phyloP scores from a whole-genome alignment of 1,284 basidiomycete genomes.

The Ganoderma meredithae region DNA sequence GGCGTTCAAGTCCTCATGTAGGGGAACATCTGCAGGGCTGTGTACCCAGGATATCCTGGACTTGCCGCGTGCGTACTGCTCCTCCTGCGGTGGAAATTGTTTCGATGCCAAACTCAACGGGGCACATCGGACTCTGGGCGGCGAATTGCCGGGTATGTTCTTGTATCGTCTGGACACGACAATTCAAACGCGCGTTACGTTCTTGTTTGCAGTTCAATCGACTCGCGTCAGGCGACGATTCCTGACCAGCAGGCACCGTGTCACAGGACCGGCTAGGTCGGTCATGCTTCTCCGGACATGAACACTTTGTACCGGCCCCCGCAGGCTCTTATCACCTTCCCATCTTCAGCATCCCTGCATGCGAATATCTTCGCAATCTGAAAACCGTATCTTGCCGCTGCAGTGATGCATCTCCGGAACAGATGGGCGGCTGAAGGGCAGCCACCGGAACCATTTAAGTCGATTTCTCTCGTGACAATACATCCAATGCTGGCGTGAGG shows the following conservation, averaged over 20 bases:
- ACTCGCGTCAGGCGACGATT: constrained; percentile 27
- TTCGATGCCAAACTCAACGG: constrained; percentile 14
- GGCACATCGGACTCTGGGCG: constrained; percentile 11
- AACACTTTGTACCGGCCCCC: constrained; percentile 25
- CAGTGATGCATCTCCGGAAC: constrained; percentile 20
- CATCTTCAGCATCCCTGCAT: constrained; percentile 26
- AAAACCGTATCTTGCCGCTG: constrained; percentile 29
- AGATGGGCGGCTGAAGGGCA: constrained; percentile 20
- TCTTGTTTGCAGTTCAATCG: constrained; percentile 7
- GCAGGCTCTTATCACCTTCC: constrained; percentile 28
- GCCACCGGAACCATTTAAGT: constrained; percentile 22
- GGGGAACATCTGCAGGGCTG: constrained; percentile 13
- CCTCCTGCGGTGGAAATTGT: constrained; percentile 8
- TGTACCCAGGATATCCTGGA: constrained; percentile 14
- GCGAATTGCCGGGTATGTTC: constrained; percentile 25
- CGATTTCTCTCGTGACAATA: constrained; percentile 29
- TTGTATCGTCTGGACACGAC: constrained; percentile 1
- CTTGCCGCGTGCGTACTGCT: constrained; percentile 4
- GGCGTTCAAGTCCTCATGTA: constrained; percentile 19
- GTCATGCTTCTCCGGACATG: constrained; percentile 23
- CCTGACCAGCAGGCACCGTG: constrained; percentile 17
- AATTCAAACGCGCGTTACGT: constrained; percentile 15
- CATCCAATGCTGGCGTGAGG: constrained; percentile 24
- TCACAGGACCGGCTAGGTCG: constrained; percentile 27
- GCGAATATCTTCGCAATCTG: constrained; percentile 24